Evolutionary conservation across 106 monocot genomes (phyloP).

Genomic region (Amphibolis antarctica): DNA sequence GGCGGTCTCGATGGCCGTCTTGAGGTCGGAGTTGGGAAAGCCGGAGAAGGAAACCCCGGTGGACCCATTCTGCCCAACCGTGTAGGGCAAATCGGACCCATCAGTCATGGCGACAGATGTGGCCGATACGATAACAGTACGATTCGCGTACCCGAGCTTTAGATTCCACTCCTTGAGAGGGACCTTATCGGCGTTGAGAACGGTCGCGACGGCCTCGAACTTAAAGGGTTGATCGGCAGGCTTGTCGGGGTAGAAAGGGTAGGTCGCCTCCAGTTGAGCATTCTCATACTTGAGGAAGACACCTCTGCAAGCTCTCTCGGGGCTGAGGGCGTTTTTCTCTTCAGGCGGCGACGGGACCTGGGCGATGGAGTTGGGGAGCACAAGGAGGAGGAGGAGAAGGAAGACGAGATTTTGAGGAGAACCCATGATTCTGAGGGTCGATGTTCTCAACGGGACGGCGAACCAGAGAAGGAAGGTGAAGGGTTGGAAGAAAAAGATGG

Average conservation of each 20-base stretch:
- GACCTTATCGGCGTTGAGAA: constrained; percentile 33
- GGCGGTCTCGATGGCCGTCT: constrained; percentile 68
- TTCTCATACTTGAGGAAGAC: no score
- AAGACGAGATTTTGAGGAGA: no score
- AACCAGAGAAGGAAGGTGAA: no score
- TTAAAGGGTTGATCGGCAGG: constrained; percentile 24
- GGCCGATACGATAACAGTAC: constrained; percentile 53
- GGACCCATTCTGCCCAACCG: constrained; percentile 14
- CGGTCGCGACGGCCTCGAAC: constrained; percentile 29
- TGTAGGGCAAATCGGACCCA: constrained; percentile 43
- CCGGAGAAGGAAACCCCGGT: constrained; percentile 51
- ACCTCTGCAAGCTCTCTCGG: no score
- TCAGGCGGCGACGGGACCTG: no score
- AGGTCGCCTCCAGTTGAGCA: no score
- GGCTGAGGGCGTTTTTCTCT: no score
- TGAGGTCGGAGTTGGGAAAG: constrained; percentile 46
- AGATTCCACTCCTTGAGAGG: constrained; percentile 28
- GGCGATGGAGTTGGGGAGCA: no score
- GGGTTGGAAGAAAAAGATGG: no score
- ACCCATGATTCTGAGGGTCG: no score
- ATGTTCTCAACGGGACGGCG: no score
- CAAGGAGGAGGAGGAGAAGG: no score
- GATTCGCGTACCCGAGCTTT: constrained; percentile 20
- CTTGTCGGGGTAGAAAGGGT: not conserved
- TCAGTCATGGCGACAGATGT: constrained; percentile 37